Evolutionary conservation across 371 early-diverging fungal species (phyloP).

Genomic region (Mortierella sp.): DNA sequence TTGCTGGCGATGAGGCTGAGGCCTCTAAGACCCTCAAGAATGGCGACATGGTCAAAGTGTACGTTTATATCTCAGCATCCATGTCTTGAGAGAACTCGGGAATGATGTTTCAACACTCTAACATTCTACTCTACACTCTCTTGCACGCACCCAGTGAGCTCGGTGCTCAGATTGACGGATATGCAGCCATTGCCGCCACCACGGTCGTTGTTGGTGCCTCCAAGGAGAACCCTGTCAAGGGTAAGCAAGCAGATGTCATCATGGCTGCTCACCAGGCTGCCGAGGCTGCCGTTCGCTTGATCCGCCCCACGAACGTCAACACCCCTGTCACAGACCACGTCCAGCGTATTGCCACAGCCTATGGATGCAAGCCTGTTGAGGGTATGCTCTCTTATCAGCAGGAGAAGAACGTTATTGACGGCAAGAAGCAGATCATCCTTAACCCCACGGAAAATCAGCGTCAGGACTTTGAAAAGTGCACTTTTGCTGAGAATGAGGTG

Average conservation of each 20-base stretch:
- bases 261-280: slow-evolving; percentile 88
- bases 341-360: slow-evolving; percentile 82
- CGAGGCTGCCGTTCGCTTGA: slow-evolving; percentile 84
- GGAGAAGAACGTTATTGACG: slow-evolving; percentile 87
- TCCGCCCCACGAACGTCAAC: slow-evolving; percentile 90
- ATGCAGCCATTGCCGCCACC: slow-evolving; percentile 86
- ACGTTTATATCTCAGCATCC: slow-evolving; percentile 51
- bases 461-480: slow-evolving; percentile 74
- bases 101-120: neutral
- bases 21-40: slow-evolving; percentile 68
- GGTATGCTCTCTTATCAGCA: slow-evolving; percentile 93
- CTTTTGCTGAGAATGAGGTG: slow-evolving; percentile 90
- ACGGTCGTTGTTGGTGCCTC: slow-evolving; percentile 91
- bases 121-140: neutral
- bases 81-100: too few relatives aligned
- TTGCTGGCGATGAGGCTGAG: slow-evolving; percentile 72
- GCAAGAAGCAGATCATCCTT: slow-evolving; percentile 91
- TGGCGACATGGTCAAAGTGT: slow-evolving; percentile 93
- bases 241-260: slow-evolving; percentile 89
- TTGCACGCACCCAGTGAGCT: slow-evolving; percentile 69
- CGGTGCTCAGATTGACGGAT: slow-evolving; percentile 96
- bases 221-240: slow-evolving; percentile 81
- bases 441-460: slow-evolving; percentile 87
- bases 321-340: slow-evolving; percentile 86
- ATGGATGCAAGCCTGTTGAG: slow-evolving; percentile 89